These are phyloP conservation scores for Acarospora socialis DNA, from an alignment of 2,329 filamentous ascomycete genomes.

Conservation along the genomic window DNA sequence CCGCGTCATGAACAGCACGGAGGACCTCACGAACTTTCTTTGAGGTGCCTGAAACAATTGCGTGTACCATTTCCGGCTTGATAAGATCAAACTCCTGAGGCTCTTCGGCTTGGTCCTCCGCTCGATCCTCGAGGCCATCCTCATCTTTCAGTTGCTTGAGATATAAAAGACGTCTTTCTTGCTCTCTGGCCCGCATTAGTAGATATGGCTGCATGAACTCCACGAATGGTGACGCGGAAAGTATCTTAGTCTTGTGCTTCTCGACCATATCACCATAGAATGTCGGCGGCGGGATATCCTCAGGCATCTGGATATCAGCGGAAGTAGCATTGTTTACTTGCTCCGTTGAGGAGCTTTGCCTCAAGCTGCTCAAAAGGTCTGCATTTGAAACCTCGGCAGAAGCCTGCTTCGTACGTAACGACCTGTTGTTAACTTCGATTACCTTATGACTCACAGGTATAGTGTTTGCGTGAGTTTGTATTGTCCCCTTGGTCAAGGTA, in stretches of 20 bases:
- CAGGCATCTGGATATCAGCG: conserved; percentile 48
- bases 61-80: conserved; percentile 87
- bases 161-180: conserved; percentile 71
- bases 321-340: conserved; percentile 21
- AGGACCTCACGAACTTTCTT: conserved; percentile 84
- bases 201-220: conserved; percentile 90
- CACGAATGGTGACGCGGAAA: conserved; percentile 92
- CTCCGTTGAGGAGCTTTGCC: conserved; percentile 5
- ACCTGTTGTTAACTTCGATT: too few relatives aligned
- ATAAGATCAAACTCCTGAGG: conserved; percentile 76
- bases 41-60: conserved; percentile 63
- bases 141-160: conserved; percentile 73
- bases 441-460: too few relatives aligned
- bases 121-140: conserved; percentile 26
- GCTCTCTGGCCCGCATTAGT: conserved; percentile 78
- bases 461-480: too few relatives aligned
- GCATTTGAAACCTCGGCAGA: conserved; percentile 15
- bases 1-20: conserved; percentile 87
- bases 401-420: conserved; percentile 12
- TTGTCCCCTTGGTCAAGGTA: conserved; percentile 6
- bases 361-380: conserved; percentile 5
- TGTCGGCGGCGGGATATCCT: conserved; percentile 71
- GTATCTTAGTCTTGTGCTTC: conserved; percentile 80
- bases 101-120: conserved; percentile 46
- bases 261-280: conserved; percentile 93